Percentiles rank a stretch among this genome's conserved stretches.
phyloP scores from a whole-genome alignment of 2,329 filamentous ascomycete species.

The Coniochaeta ligniaria region DNA sequence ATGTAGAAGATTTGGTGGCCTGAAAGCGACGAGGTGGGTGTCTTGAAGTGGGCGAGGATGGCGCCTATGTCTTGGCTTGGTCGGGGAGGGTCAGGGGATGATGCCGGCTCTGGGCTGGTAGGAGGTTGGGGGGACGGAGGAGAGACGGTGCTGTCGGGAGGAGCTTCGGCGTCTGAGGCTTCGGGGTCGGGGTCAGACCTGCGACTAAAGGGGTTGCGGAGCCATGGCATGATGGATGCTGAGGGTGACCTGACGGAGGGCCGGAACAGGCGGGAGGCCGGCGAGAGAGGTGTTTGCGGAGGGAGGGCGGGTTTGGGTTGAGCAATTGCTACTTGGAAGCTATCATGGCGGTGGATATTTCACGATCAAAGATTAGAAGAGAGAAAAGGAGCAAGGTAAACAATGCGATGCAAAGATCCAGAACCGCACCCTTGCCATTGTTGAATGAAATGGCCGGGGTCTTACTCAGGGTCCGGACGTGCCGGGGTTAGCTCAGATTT shows the following conservation, averaged over 20 bases:
- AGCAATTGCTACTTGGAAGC: not conserved
- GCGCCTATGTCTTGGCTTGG: not conserved
- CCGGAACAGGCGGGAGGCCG: not conserved
- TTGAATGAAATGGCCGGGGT: not conserved
- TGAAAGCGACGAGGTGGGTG: conserved; percentile 32
- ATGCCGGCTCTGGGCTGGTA: not conserved
- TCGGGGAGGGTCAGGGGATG: not conserved
- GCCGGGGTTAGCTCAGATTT: not conserved
- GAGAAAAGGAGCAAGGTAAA: not conserved
- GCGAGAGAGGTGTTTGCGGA: not conserved
- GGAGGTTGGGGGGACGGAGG: not conserved
- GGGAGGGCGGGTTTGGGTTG: not conserved
- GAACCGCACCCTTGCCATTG: not conserved
- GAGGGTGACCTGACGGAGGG: not conserved
- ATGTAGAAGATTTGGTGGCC: conserved; percentile 40
- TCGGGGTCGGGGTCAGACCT: not conserved
- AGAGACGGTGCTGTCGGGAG: not conserved
- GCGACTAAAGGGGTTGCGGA: not conserved
- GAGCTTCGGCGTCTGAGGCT: not conserved
- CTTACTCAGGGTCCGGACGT: not conserved
- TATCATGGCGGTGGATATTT: not conserved
- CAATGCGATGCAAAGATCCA: not conserved
- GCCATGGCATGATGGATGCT: not conserved
- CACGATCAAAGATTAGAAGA: not conserved
- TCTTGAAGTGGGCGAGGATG: not conserved